Percentiles rank a stretch among this genome's conserved stretches.
Evolutionary conservation across 2,329 filamentous ascomycete species (phyloP).

Genomic region (Davidsoniella neocaledoniae): DNA sequence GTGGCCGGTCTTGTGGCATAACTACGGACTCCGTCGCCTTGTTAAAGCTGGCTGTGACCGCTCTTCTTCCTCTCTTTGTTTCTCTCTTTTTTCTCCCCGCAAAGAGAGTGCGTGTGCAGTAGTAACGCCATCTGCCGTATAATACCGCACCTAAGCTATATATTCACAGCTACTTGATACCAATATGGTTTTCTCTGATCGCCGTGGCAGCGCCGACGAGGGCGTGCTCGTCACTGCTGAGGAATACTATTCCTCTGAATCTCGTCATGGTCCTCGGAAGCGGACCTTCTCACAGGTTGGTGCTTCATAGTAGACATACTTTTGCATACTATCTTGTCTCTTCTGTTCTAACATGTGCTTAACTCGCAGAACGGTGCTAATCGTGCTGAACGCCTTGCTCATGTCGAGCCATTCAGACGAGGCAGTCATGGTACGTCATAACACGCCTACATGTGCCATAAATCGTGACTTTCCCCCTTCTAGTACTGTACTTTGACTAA

Average conservation of each 20-base stretch:
- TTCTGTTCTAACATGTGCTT: not conserved
- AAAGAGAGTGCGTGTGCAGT: too few species aligned
- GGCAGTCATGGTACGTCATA: constrained; percentile 37
- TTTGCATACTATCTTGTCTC: not conserved
- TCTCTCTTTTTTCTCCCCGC: not conserved
- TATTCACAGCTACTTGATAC: not conserved
- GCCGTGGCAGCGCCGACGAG: constrained; percentile 25
- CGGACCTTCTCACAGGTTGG: constrained; percentile 40
- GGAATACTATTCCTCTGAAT: constrained; percentile 41
- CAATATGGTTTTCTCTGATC: constrained; percentile 6
- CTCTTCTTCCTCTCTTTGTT: not conserved
- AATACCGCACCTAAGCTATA: not conserved
- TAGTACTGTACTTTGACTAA: not conserved
- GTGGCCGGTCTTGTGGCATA: too few species aligned
- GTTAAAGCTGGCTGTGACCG: too few species aligned
- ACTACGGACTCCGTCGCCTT: too few species aligned
- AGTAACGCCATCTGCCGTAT: not conserved
- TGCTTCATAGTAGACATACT: not conserved
- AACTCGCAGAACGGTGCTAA: constrained; percentile 31
- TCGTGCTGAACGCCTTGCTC: constrained; percentile 34
- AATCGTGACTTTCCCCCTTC: not conserved
- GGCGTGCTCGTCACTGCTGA: constrained; percentile 39
- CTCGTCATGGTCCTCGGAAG: constrained; percentile 35
- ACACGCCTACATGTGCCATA: not conserved
- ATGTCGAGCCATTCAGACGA: constrained; percentile 38